Evolutionary conservation across 1,284 basidiomycete genomes (phyloP).

Genomic region (Leccinum ambiguum): DNA sequence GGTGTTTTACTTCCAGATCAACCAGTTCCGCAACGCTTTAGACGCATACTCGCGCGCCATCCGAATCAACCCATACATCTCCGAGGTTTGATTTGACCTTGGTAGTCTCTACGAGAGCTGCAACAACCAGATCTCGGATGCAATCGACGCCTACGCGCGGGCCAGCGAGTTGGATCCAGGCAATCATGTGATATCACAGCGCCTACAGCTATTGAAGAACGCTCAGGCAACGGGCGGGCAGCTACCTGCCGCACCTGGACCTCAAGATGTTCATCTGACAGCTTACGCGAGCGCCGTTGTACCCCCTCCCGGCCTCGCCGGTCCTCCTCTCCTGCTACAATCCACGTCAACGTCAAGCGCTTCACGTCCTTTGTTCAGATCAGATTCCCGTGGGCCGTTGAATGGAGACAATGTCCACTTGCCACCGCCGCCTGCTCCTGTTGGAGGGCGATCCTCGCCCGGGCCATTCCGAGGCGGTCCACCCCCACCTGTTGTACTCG

Average conservation of each 20-base stretch:
- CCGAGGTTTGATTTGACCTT: conserved; percentile 99
- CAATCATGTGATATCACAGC: conserved; percentile 78
- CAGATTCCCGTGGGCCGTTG: conserved; percentile 59
- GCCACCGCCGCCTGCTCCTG: conserved; percentile 55
- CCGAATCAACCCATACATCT: conserved; percentile 98
- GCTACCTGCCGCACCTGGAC: conserved; percentile 81
- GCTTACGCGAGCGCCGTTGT: conserved; percentile 81
- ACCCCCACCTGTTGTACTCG: conserved; percentile 73
- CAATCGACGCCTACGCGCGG: conserved; percentile 96
- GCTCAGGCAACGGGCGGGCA: conserved; percentile 81
- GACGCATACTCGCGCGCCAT: conserved; percentile 99
- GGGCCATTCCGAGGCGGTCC: conserved; percentile 76
- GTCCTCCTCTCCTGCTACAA: conserved; percentile 53
- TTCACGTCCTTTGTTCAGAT: conserved; percentile 53
- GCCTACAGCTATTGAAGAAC: conserved; percentile 75
- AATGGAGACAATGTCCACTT: conserved; percentile 54
- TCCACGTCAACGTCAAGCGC: conserved; percentile 37
- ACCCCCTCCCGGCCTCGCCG: conserved; percentile 55
- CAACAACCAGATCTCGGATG: conserved; percentile 98
- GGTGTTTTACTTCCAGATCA: conserved; percentile 99
- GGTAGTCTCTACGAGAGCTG: conserved; percentile 97
- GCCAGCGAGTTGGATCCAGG: conserved; percentile 87
- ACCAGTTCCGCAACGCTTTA: conserved; percentile 96
- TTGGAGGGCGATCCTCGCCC: conserved; percentile 50
- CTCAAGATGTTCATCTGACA: conserved; percentile 94